Evolutionary conservation across 306 rosid genomes (phyloP), one percentile per base, ranked within the genome.

Genomic region (Medicago lupulina): DNA sequence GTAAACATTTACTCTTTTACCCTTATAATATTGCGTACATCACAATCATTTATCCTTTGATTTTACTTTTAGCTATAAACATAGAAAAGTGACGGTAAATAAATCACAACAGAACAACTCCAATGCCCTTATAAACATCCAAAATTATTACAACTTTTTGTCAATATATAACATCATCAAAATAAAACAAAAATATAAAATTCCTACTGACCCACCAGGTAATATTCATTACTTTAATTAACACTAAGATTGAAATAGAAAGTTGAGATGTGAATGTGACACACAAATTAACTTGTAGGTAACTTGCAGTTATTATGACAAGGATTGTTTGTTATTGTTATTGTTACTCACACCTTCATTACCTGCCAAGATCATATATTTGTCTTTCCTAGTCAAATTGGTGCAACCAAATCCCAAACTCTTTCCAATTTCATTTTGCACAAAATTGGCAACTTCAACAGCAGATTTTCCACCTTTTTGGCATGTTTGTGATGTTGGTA

Each of bases 401-500:
- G 97, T 91, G 82, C 97, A 78, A 18, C 43, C 73, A 78, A 86
- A 91, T 9, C 87, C 91, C 10, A 89, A 76, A 17, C 79, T 88
- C 4, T 76, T 81, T 5, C 82, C 94, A 21, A 89, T 89, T 78
- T 86, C 81, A 51, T 23, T 44, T 51, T 89, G 92, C 73, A 91
- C 92, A n/a, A 64, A 73, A 83, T 91, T 91, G 4, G 94, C 97
- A 36, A 91, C 89, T 49, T 89, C 92, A 70, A 84, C 72, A 66
- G 74, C 79, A 1, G 94, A 76, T 65, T 76, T 85, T 5, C 85
- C 89, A 39, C 88, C 89, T 17, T 50, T 40, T 4, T 65, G 72
- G 36, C 89, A 86, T 19, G 89, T 85, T 9, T 43, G 5, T 18
- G 83, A 77, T 51, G 1, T 12, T 11, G 84, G 82, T 2, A 91